phyloP scores from a whole-genome alignment of 306 rosid genomes.

The Carpinus viminea region DNA sequence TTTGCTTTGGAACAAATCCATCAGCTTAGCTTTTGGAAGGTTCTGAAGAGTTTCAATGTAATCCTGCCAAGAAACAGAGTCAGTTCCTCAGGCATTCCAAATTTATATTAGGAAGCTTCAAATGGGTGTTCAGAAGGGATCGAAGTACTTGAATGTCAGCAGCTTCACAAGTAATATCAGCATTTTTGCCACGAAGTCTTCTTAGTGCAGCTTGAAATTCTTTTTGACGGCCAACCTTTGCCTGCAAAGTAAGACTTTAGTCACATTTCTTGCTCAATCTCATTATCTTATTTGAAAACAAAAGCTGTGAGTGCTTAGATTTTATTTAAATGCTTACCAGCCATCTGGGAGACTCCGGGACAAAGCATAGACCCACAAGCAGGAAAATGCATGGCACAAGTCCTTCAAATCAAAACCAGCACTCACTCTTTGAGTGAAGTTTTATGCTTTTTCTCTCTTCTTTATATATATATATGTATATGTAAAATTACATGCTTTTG shows the following conservation, averaged over 20 bases:
- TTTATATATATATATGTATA: too few relatives aligned
- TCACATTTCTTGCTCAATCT: background rate
- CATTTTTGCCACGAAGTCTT: constrained; percentile 39
- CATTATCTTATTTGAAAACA: background rate
- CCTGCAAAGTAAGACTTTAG: constrained; percentile 27
- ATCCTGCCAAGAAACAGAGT: constrained; percentile 26
- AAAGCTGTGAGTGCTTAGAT: background rate
- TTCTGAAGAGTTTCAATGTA: constrained; percentile 30
- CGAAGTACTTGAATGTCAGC: constrained; percentile 28
- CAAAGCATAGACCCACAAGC: constrained; percentile 40
- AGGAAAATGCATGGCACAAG: constrained; percentile 61
- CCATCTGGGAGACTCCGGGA: constrained; percentile 58
- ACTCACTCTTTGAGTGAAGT: constrained; percentile 5
- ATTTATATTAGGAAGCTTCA: constrained; percentile 2
- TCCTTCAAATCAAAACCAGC: constrained; percentile 49
- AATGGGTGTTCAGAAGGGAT: background rate
- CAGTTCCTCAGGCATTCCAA: constrained; percentile 19
- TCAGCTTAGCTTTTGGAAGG: constrained; percentile 33
- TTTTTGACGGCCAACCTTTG: constrained; percentile 43
- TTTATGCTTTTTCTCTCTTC: background rate
- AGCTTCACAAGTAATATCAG: constrained; percentile 37
- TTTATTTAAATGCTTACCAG: constrained; percentile 33
- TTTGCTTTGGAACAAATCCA: constrained; percentile 39
- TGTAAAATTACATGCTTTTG: background rate
- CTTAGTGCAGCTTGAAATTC: constrained; percentile 42